Evolutionary conservation across 306 rosid genomes (phyloP).

Genomic region (Crataegus laevigata): DNA sequence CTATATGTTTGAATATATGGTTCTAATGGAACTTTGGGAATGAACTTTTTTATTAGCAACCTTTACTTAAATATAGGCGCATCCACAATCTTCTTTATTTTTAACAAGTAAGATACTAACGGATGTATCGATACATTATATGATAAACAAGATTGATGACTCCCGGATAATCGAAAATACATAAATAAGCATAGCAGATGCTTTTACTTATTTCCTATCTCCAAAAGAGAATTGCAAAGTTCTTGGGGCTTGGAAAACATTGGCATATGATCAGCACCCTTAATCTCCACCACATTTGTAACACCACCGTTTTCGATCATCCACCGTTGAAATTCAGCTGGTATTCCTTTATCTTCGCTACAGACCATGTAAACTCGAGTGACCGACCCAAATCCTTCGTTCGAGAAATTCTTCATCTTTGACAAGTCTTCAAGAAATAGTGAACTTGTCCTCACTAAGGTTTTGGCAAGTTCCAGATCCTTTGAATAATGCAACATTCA

Average conservation of each 20-base stretch:
- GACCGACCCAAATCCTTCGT: constrained; percentile 33
- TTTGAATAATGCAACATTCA: neutral
- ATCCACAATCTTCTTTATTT: no score
- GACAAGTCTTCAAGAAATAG: constrained; percentile 32
- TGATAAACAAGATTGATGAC: no score
- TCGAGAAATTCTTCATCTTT: constrained; percentile 27
- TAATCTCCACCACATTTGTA: constrained; percentile 30
- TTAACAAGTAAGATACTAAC: no score
- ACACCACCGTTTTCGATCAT: constrained; percentile 36
- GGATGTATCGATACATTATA: no score
- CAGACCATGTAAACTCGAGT: constrained; percentile 17
- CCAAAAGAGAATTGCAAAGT: constrained; percentile 22
- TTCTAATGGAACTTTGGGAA: no score
- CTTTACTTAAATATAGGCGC: no score
- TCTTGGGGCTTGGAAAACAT: constrained; percentile 30
- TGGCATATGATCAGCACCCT: constrained; percentile 38
- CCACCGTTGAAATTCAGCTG: constrained; percentile 30
- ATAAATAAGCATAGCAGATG: no score
- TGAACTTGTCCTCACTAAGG: constrained; percentile 27
- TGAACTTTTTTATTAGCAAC: no score
- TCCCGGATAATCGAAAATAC: no score
- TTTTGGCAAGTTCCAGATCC: constrained; percentile 42
- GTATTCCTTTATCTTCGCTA: constrained; percentile 21
- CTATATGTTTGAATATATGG: no score
- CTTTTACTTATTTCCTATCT: constrained; percentile 13